Conservation (phyloP, 306 rosid species). For the Senna tora region DNA sequence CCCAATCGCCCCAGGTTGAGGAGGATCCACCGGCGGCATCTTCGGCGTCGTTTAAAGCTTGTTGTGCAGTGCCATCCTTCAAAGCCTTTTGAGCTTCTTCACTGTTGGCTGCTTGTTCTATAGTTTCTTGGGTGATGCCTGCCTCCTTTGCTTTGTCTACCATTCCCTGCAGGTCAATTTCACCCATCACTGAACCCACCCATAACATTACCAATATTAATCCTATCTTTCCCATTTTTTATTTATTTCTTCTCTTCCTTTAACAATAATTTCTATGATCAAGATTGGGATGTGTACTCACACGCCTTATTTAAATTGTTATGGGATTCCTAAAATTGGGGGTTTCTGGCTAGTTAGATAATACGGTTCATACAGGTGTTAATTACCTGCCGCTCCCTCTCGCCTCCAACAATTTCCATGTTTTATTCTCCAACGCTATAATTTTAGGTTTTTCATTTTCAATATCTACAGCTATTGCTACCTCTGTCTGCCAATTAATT, state of each 20-base stretch:
- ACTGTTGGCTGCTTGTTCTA: background rate
- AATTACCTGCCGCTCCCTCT: background rate
- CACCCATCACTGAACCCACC: slow-evolving; percentile 32
- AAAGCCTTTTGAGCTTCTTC: slow-evolving; percentile 32
- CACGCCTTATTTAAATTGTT: background rate
- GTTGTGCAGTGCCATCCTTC: slow-evolving; percentile 12
- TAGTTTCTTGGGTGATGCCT: slow-evolving; percentile 30
- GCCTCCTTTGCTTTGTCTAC: slow-evolving; percentile 30
- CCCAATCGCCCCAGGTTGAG: slow-evolving; percentile 29
- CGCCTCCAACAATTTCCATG: background rate
- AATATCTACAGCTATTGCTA: background rate
- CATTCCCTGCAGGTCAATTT: slow-evolving; percentile 13
- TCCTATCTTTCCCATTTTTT: slow-evolving; percentile 15
- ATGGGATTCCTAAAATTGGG: background rate
- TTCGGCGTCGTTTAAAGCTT: slow-evolving; percentile 5
- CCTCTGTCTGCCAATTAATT: background rate
- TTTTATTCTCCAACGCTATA: slow-evolving; percentile 15
- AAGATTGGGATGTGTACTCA: slow-evolving; percentile 8
- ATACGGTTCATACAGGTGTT: slow-evolving; percentile 37
- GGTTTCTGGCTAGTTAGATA: too few relatives aligned
- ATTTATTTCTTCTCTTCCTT: too few relatives aligned
- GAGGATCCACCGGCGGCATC: background rate
- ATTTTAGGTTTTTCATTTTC: background rate
- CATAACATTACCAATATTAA: slow-evolving; percentile 13
- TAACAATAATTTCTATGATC: background rate